Conservation (phyloP, 2,329 filamentous ascomycete species). For the Beauveria medogensis region DNA sequence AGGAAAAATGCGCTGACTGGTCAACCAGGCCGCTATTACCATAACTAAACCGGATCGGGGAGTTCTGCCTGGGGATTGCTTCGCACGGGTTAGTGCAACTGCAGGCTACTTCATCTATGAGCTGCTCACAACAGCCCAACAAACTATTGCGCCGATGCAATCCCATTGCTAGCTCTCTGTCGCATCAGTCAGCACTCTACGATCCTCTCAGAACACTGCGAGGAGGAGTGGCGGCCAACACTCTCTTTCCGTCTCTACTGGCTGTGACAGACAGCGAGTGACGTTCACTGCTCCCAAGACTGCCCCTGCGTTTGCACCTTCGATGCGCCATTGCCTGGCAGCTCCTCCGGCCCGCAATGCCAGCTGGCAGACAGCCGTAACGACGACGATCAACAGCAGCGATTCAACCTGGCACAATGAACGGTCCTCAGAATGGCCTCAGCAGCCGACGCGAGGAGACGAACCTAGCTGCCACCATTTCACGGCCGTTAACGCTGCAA, state of each 20-base stretch:
- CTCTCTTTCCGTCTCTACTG: neutral
- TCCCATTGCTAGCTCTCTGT: neutral
- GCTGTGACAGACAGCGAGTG: neutral
- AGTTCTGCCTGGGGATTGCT: slow-evolving; percentile 8
- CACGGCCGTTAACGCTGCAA: slow-evolving; percentile 53
- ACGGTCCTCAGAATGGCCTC: slow-evolving; percentile 27
- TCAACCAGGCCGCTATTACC: neutral
- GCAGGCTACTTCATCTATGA: neutral
- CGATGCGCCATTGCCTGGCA: slow-evolving; percentile 8
- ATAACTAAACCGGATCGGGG: slow-evolving; percentile 11
- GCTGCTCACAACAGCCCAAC: neutral
- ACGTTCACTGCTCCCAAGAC: neutral
- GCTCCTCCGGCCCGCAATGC: slow-evolving; percentile 24
- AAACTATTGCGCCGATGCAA: neutral
- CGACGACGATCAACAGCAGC: slow-evolving; percentile 21
- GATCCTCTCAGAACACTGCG: neutral
- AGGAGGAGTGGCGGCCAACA: neutral
- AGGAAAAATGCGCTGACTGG: slow-evolving; percentile 8
- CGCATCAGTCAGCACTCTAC: neutral
- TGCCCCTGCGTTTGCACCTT: slow-evolving; percentile 11
- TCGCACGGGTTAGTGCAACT: slow-evolving; percentile 1
- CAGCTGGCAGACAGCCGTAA: slow-evolving; percentile 22
- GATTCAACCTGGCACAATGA: slow-evolving; percentile 23
- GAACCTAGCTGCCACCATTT: slow-evolving; percentile 19
- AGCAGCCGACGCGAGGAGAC: slow-evolving; percentile 18